Percentiles rank a stretch among this genome's conserved stretches.
Evolutionary conservation across 495 filamentous ascomycete genomes (phyloP).

Genomic region (Aeminium ludgeri): DNA sequence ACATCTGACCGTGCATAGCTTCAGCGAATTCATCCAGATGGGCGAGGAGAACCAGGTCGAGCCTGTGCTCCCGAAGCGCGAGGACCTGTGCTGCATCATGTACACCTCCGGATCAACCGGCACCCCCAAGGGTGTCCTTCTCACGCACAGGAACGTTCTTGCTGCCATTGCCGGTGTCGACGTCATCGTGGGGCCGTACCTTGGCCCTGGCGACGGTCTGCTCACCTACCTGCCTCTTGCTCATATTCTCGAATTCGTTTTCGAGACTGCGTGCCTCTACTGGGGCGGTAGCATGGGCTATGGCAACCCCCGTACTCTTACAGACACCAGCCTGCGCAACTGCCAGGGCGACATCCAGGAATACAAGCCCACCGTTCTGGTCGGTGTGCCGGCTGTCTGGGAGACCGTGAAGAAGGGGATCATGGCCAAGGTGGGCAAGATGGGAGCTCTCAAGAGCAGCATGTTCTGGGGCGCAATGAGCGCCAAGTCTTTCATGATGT

Average conservation of each 20-base stretch:
- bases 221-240: conserved; percentile 87
- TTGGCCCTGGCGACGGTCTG: conserved; percentile 71
- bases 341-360: conserved; percentile 93
- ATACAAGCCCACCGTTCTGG: conserved; percentile 76
- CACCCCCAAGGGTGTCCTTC: conserved; percentile 81
- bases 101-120: conserved; percentile 98
- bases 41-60: conserved; percentile 74
- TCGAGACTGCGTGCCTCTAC: conserved; percentile 79
- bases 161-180: conserved; percentile 80
- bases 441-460: conserved; percentile 53
- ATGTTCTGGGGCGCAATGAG: conserved; percentile 87
- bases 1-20: conserved; percentile 58
- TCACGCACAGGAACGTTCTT: conserved; percentile 79
- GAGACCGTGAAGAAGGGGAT: conserved; percentile 98
- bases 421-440: conserved; percentile 63
- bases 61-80: conserved; percentile 57
- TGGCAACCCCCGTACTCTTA: conserved; percentile 83
- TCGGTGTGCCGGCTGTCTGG: conserved; percentile 94
- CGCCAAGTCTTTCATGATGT: conserved; percentile 66
- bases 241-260: conserved; percentile 95
- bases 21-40: conserved; percentile 67
- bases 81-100: conserved; percentile 97
- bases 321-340: conserved; percentile 76
- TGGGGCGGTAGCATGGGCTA: conserved; percentile 98
- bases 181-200: conserved; percentile 65